A percentile compares a stretch with the other conserved stretches of the same genome.
Evolutionary conservation across 306 rosid genomes (phyloP).

Genomic region (Cucumis cinereus): DNA sequence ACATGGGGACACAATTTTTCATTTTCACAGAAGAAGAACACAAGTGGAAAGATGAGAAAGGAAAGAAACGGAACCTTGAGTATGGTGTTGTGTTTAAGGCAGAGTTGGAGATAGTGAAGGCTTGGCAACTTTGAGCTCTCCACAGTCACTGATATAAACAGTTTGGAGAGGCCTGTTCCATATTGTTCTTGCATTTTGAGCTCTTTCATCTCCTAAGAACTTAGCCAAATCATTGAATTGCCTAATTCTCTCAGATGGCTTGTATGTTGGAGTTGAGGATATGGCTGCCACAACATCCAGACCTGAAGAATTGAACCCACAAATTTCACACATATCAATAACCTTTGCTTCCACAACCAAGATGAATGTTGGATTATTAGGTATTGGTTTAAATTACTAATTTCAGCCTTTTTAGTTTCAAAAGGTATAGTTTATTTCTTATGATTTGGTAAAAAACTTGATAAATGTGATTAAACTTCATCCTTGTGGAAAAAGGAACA

Average conservation of each 20-base stretch:
- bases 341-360: not conserved
- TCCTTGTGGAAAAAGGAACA: no score
- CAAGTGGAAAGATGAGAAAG: not conserved
- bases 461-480: no score
- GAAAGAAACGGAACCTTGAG: not conserved
- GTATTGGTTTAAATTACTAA: not conserved
- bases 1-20: not conserved
- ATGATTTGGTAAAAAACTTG: not conserved
- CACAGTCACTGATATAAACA: slow-evolving; percentile 76
- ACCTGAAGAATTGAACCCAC: slow-evolving; percentile 26
- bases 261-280: slow-evolving; percentile 72
- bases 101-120: slow-evolving; percentile 75
- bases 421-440: not conserved
- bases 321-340: not conserved
- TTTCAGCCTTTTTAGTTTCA: not conserved
- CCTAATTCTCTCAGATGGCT: slow-evolving; percentile 64
- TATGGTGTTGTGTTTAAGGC: slow-evolving; percentile 25
- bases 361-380: not conserved
- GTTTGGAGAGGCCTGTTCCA: slow-evolving; percentile 81
- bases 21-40: not conserved
- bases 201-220: slow-evolving; percentile 80
- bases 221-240: slow-evolving; percentile 78
- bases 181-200: slow-evolving; percentile 66
- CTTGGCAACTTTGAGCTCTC: slow-evolving; percentile 73
- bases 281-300: slow-evolving; percentile 74